Percentiles rank a stretch among this genome's conserved stretches.
Evolutionary conservation across 108 stramenopile genomes (phyloP).

Genomic region (Heterococcus sp.): DNA sequence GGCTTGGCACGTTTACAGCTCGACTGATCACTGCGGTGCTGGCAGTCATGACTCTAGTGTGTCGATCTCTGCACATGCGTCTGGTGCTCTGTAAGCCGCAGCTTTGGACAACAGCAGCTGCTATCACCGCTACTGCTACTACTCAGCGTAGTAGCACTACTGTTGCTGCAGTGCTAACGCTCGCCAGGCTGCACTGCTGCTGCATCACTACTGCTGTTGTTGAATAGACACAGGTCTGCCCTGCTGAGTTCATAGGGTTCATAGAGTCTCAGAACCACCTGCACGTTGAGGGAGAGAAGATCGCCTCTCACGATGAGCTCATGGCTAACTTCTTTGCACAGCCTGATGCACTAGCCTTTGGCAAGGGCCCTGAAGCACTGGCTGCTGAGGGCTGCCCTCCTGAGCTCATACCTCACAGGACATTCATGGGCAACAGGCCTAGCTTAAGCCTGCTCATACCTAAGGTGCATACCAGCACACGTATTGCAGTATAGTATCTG

Average conservation of each 20-base stretch:
- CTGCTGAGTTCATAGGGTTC: constrained; percentile 47
- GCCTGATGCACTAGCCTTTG: constrained; percentile 96
- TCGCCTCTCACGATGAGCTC: constrained; percentile 85
- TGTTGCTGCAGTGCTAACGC: too few relatives aligned
- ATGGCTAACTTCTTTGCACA: constrained; percentile 99
- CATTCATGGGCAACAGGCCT: constrained; percentile 93
- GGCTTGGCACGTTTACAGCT: too few relatives aligned
- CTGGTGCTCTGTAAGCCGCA: too few relatives aligned
- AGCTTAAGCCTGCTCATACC: constrained; percentile 87
- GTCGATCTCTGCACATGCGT: too few relatives aligned
- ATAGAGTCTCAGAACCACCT: constrained; percentile 40
- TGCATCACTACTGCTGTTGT: too few relatives aligned
- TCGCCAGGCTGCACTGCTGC: too few relatives aligned
- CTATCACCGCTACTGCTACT: too few relatives aligned
- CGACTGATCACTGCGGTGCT: too few relatives aligned
- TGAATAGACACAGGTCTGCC: constrained; percentile 22
- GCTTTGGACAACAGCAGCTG: too few relatives aligned
- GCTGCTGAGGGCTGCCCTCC: constrained; percentile 22
- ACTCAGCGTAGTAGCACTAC: too few relatives aligned
- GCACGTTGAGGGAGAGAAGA: constrained; percentile 40
- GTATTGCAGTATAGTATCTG: background rate
- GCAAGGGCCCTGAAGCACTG: constrained; percentile 78
- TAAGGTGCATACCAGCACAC: constrained; percentile 21
- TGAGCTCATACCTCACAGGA: constrained; percentile 76
- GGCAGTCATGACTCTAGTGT: too few relatives aligned